A percentile compares a stretch with the other conserved stretches of the same genome.
phyloP scores from a whole-genome alignment of 164 flowering plant species.

The Pachysandra terminalis region DNA sequence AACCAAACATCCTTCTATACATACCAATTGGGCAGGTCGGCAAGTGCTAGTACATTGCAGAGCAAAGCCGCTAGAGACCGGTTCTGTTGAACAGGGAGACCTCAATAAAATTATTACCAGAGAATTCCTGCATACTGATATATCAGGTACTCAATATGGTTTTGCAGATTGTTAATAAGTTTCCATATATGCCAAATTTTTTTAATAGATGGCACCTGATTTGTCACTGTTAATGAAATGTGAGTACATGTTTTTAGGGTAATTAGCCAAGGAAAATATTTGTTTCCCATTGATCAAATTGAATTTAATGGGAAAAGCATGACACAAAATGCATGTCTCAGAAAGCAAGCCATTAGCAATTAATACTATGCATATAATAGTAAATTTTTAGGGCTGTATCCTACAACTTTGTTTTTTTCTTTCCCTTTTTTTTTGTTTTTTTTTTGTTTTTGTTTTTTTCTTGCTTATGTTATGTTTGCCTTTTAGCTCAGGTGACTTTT shows the following conservation, averaged over 20 bases:
- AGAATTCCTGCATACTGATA: too few species aligned
- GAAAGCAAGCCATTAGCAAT: constrained; percentile 1
- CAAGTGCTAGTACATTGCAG: too few species aligned
- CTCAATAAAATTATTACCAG: too few species aligned
- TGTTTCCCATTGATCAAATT: neutral
- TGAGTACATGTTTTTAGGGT: neutral
- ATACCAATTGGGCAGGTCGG: too few species aligned
- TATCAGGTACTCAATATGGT: too few species aligned
- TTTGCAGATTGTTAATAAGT: too few species aligned
- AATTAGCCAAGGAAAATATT: neutral
- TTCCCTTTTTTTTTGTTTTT: neutral
- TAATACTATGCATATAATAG: neutral
- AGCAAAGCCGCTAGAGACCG: too few species aligned
- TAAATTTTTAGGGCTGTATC: neutral
- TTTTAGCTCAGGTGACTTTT: constrained; percentile 9
- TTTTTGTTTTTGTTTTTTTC: neutral
- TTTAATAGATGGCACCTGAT: too few species aligned
- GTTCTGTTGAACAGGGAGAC: too few species aligned
- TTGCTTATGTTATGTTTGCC: neutral
- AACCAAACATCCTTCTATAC: too few species aligned
- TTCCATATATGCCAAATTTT: too few species aligned
- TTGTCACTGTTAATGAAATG: too few species aligned
- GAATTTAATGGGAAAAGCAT: neutral
- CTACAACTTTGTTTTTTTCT: neutral
- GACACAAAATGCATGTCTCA: neutral